phyloP scores from a whole-genome alignment of 495 filamentous ascomycete species.

The Penicillium canariense region DNA sequence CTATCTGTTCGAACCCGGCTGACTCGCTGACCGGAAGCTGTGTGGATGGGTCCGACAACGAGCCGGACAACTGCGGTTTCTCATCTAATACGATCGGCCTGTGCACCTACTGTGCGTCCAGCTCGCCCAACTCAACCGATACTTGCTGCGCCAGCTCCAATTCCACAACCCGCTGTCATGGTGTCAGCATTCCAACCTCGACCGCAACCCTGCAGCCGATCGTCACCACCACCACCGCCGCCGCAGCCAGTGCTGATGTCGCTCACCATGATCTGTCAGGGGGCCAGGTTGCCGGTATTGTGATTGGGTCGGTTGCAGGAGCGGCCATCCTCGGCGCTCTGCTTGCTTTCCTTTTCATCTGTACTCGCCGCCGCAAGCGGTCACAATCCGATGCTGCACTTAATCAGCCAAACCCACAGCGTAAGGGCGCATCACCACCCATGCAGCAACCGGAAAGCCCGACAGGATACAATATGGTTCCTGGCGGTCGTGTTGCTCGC shows the following conservation, averaged over 20 bases:
- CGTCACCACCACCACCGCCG: slow-evolving; percentile 41
- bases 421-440: slow-evolving; percentile 49
- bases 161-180: slow-evolving; percentile 63
- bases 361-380: slow-evolving; percentile 56
- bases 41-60: slow-evolving; percentile 73
- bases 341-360: slow-evolving; percentile 58
- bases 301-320: slow-evolving; percentile 75
- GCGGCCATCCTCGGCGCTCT: slow-evolving; percentile 64
- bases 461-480: slow-evolving; percentile 65
- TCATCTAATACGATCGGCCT: slow-evolving; percentile 75
- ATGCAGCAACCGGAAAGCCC: slow-evolving; percentile 52
- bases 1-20: slow-evolving; percentile 78
- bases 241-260: slow-evolving; percentile 22
- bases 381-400: slow-evolving; percentile 64
- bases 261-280: slow-evolving; percentile 60
- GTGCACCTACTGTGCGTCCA: slow-evolving; percentile 80
- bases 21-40: slow-evolving; percentile 73
- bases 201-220: slow-evolving; percentile 66
- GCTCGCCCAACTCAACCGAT: slow-evolving; percentile 86
- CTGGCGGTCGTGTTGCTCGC: slow-evolving; percentile 85
- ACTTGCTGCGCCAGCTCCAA: slow-evolving; percentile 90
- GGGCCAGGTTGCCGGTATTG: slow-evolving; percentile 86
- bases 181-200: slow-evolving; percentile 71
- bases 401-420: slow-evolving; percentile 82
- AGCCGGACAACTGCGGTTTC: slow-evolving; percentile 87